Base-by-base conservation (phyloP, 169 alveolate species). In the Perkinsus olseni region DNA sequence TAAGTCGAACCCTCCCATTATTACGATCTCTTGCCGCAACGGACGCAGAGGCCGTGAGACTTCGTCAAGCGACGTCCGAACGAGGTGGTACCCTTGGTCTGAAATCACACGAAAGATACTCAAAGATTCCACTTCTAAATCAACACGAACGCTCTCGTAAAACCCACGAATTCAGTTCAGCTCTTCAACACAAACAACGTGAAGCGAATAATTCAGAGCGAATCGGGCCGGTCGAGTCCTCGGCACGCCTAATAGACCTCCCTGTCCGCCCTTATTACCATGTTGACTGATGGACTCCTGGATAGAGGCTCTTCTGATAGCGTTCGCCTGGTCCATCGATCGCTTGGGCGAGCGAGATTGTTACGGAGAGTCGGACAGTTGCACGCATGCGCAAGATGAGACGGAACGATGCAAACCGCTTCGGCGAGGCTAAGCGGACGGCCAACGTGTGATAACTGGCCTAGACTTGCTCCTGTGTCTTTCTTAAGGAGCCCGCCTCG, bases 31-130 rank as follows among this genome's bases (percentile, higher is more conserved):
- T 95, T 93, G 38, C 98, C 98, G 95, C 97, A 96, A 92, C 96
- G 94, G 94, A 97, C 95, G 96, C 97, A 96, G 93, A 95, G 94
- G 48, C 97, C 96, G 94, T 97, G 98, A 48, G 97, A 95, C 93
- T 96, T 95, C 94, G 94, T 92, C 94, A 96, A 96, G 94, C 96
- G 96, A 91, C 95, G 95, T 95, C 98, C 98, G 93, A 94, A 94
- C 51, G 97, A 93, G 48, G 97, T 96, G 92, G 98, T 96, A 74
- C 98, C 98, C 96, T 96, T 96, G 38, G 82, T 62, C 82, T 62
- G 82, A 62, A 62, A 62, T 24, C 1, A 62, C 82, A 62, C 82
- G 10, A 13, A 62, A 62, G 28, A 62, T 40, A 40, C 11, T 40
- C 21, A 11, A 11, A 40, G 50, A 11, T 6, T 40, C 50, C n/a